These are phyloP conservation scores for Mycena polygramma DNA, from an alignment of 768 basidiomycete species.

Conservation along the genomic window DNA sequence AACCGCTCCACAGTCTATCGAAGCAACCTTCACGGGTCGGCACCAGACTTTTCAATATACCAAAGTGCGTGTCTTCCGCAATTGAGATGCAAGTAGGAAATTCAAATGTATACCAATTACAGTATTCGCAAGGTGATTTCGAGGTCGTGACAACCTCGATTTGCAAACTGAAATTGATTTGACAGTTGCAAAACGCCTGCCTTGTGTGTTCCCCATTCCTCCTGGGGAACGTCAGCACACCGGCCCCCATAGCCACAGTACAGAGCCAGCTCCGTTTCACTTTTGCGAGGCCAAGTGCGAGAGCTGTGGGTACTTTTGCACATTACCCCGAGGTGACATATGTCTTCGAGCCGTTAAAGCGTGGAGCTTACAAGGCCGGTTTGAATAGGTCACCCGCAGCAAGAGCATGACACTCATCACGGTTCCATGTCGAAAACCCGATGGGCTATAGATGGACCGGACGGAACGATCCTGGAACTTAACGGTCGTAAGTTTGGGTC, in stretches of 20 bases:
- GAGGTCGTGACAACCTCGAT: background rate
- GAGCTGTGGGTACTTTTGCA: slow-evolving; percentile 71
- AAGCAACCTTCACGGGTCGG: slow-evolving; percentile 71
- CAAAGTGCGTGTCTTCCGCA: slow-evolving; percentile 55
- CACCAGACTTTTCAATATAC: slow-evolving; percentile 77
- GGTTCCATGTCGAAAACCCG: slow-evolving; percentile 71
- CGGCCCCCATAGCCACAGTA: slow-evolving; percentile 64
- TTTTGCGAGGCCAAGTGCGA: slow-evolving; percentile 65
- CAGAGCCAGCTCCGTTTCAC: slow-evolving; percentile 60
- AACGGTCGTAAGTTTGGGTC: slow-evolving; percentile 68
- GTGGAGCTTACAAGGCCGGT: too few relatives aligned
- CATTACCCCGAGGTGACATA: slow-evolving; percentile 55
- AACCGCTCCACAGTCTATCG: slow-evolving; percentile 68
- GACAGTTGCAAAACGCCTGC: slow-evolving; percentile 63
- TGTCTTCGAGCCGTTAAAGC: background rate
- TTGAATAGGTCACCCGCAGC: slow-evolving; percentile 69
- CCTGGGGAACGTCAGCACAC: slow-evolving; percentile 56
- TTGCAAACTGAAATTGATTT: background rate
- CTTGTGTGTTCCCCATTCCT: slow-evolving; percentile 62
- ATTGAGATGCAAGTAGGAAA: background rate
- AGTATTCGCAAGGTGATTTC: slow-evolving; percentile 68
- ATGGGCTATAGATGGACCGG: slow-evolving; percentile 68
- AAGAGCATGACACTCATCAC: slow-evolving; percentile 72
- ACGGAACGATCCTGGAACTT: slow-evolving; percentile 63
- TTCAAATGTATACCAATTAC: background rate